A percentile compares a stretch with the other conserved stretches of the same genome.
phyloP scores from a whole-genome alignment of 2,329 filamentous ascomycete genomes.

The Colletotrichum sp. region DNA sequence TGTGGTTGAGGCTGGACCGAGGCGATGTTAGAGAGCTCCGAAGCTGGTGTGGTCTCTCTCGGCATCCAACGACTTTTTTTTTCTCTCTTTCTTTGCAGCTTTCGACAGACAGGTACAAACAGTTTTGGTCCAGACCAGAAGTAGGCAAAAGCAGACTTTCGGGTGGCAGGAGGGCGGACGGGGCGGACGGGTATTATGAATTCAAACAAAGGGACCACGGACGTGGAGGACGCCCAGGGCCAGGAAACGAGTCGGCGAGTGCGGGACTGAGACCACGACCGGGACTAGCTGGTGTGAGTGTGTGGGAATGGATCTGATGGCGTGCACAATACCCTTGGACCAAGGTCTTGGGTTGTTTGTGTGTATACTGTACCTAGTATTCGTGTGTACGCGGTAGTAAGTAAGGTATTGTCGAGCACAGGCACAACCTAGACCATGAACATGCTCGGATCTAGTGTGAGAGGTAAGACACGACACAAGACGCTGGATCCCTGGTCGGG shows the following conservation, averaged over 20 bases:
- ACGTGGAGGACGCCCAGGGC: neutral
- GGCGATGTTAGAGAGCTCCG: neutral
- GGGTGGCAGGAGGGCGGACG: conserved; percentile 2
- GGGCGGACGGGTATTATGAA: conserved; percentile 17
- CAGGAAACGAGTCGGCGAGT: neutral
- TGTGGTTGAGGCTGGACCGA: neutral
- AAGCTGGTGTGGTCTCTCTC: neutral
- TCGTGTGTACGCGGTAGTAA: neutral
- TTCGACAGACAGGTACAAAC: neutral
- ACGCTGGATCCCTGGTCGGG: conserved; percentile 2
- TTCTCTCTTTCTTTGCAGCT: neutral
- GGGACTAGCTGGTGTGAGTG: neutral
- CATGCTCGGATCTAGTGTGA: conserved; percentile 2
- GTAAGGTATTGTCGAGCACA: neutral
- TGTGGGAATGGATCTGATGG: conserved; percentile 10
- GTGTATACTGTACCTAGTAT: neutral
- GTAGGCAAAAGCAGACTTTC: conserved; percentile 9
- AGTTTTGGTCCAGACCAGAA: conserved; percentile 8
- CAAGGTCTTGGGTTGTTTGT: neutral
- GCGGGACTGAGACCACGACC: conserved; percentile 16
- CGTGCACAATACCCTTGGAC: neutral
- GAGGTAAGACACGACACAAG: conserved; percentile 5
- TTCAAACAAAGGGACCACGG: conserved; percentile 8
- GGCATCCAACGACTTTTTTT: neutral
- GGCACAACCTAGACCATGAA: conserved; percentile 5